Base-by-base conservation (phyloP, 2,329 filamentous ascomycete genomes). In the Bimuria novae-zelandiae region DNA sequence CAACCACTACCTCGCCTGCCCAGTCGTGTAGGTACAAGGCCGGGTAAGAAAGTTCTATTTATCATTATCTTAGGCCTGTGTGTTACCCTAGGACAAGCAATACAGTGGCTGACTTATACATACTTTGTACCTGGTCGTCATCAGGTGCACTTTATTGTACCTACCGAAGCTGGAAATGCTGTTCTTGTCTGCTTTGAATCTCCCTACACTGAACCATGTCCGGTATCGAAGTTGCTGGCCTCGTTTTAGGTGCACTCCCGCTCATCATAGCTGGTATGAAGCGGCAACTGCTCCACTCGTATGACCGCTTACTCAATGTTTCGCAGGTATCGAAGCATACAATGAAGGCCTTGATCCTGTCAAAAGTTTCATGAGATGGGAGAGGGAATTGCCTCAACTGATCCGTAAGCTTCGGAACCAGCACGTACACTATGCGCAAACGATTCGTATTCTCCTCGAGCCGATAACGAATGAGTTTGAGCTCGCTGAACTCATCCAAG, bases 321-420 rank as follows among this genome's bases (percentile, higher is more conserved):
- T n/a, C 4, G 7, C 46, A 69, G 63, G 62, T 2, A 65, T 68
- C n/a, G 71, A 75, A 32, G 64, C 64, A 30, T 76, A 76, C 44
- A 70, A 74, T 35, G 70, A 74, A 37, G 71, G 75, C 2, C 61
- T 76, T 3, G 72, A 76, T 49, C 73, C 69, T 0, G 60, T 77
- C 39, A 76, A 75, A 49, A 61, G 62, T 44, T 74, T 75, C 36
- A 52, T 69, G 36, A 55, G 69, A 57, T 72, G 72, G 68, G 68
- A 73, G 41, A 57, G 63, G 10, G 69, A 74, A 49, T 61, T 73
- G 3, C 71, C 70, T 1, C 56, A 68, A 29, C 65, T 67, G 33
- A 72, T 74, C 35, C 69, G 70, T 14, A 73, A 74, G 40, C 60
- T 75, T 1, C 51, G 70, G 23, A 73, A 69, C 44, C 69, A 75